Conservation (phyloP, 306 rosid species). For the Morella rubra region DNA sequence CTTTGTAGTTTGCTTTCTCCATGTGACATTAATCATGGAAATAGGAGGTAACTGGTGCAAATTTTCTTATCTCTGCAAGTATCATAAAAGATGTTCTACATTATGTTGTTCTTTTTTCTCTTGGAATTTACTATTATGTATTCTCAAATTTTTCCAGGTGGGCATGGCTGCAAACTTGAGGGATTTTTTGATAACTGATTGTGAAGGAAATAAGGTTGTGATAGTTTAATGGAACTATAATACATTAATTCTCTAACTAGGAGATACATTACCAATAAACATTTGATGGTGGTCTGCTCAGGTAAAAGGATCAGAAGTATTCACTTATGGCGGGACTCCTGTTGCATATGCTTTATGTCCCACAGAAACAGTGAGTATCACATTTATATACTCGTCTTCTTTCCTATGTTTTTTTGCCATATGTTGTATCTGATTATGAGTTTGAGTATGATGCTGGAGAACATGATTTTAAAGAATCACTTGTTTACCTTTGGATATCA, state of each 20-base stretch:
- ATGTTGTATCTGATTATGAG: not conserved
- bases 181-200: constrained; percentile 72
- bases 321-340: constrained; percentile 60
- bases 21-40: not conserved
- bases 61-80: constrained; percentile 2
- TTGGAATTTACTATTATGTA: constrained; percentile 12
- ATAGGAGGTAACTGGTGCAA: not conserved
- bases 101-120: not conserved
- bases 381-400: not conserved
- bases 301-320: constrained; percentile 88
- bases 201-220: constrained; percentile 73
- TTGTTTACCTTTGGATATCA: not conserved
- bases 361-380: constrained; percentile 64
- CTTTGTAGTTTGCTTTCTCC: not conserved
- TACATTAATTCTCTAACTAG: not conserved
- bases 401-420: too few species aligned
- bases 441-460: not conserved
- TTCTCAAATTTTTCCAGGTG: constrained; percentile 48
- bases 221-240: not conserved
- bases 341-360: constrained; percentile 80
- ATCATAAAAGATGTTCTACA: not conserved
- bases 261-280: not conserved
- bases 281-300: constrained; percentile 32
- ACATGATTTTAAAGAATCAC: not conserved
- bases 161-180: constrained; percentile 94